These are phyloP conservation scores for Ambrosiella cleistominuta DNA, from an alignment of 2,329 filamentous ascomycete species.

Conservation along the genomic window DNA sequence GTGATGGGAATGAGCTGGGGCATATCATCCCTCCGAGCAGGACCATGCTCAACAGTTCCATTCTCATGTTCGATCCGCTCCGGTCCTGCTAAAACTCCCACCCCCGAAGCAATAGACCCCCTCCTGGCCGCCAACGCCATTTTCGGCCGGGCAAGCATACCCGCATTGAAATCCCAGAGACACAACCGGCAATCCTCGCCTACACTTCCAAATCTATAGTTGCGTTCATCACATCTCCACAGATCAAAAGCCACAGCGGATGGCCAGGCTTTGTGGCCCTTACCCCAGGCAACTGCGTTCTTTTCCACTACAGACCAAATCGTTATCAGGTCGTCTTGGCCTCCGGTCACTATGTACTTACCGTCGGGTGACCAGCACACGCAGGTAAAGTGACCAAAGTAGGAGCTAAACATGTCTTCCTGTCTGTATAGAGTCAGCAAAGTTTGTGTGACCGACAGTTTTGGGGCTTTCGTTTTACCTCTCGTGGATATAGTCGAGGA, in stretches of 20 bases:
- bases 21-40: slow-evolving; percentile 4
- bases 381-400: slow-evolving; percentile 83
- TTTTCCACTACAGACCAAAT: slow-evolving; percentile 85
- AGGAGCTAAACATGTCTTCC: slow-evolving; percentile 73
- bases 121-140: slow-evolving; percentile 43
- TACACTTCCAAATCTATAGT: slow-evolving; percentile 89
- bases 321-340: slow-evolving; percentile 87
- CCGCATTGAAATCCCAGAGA: slow-evolving; percentile 93
- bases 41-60: slow-evolving; percentile 11
- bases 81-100: slow-evolving; percentile 14
- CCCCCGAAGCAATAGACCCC: slow-evolving; percentile 30
- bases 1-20: slow-evolving; percentile 12
- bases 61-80: slow-evolving; percentile 10
- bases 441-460: neutral
- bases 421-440: slow-evolving; percentile 34
- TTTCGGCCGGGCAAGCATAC: slow-evolving; percentile 86
- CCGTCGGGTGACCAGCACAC: slow-evolving; percentile 97
- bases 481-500: slow-evolving; percentile 85
- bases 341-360: slow-evolving; percentile 86
- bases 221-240: slow-evolving; percentile 90
- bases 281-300: slow-evolving; percentile 74
- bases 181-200: slow-evolving; percentile 83
- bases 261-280: slow-evolving; percentile 93
- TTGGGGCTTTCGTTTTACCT: slow-evolving; percentile 35
- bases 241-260: slow-evolving; percentile 86